These are phyloP conservation scores for Prunus mira DNA, from an alignment of 306 rosid genomes.

Conservation along the genomic window DNA sequence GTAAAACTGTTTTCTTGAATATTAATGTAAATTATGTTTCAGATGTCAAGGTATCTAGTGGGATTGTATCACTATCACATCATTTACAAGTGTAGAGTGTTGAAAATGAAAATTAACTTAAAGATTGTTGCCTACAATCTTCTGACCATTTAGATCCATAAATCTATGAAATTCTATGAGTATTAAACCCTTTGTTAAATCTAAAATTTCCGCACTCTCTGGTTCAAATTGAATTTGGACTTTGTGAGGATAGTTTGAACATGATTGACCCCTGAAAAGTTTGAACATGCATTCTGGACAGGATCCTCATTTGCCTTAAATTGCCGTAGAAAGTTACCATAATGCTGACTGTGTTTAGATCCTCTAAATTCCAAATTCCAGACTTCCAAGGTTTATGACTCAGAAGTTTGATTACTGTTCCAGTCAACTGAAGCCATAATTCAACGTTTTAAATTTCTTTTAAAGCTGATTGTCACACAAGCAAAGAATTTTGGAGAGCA, in stretches of 20 bases:
- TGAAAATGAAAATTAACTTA: not conserved
- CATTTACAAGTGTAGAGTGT: not conserved
- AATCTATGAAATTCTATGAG: not conserved
- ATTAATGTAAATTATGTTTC: not conserved
- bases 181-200: not conserved
- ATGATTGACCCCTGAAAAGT: too few relatives aligned
- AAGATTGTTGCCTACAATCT: not conserved
- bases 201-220: not conserved
- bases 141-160: not conserved
- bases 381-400: not conserved
- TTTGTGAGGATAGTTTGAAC: not conserved
- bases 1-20: slow-evolving; percentile 34
- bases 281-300: not conserved
- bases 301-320: not conserved
- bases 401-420: not conserved
- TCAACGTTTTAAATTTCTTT: not conserved
- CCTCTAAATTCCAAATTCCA: not conserved
- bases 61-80: not conserved
- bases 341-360: not conserved
- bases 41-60: not conserved
- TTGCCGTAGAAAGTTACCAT: not conserved
- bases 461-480: not conserved
- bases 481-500: not conserved
- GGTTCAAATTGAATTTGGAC: not conserved
- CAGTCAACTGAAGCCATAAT: not conserved